Conservation (phyloP, 2,329 filamentous ascomycete species). For the Colletotrichum sidae region DNA sequence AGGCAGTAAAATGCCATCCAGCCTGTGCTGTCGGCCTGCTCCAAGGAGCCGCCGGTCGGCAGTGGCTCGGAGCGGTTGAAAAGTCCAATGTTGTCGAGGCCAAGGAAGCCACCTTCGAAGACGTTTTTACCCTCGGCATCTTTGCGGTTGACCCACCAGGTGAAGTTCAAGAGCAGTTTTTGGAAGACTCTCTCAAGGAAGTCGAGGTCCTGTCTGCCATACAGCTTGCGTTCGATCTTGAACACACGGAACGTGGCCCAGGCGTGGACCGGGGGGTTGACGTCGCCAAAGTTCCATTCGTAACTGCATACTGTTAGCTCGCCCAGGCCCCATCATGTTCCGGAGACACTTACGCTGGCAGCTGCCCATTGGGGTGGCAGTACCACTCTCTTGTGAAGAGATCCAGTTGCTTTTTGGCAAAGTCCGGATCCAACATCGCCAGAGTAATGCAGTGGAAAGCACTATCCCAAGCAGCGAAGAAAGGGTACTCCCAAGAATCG, state of each 20-base stretch:
- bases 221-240: conserved; percentile 98
- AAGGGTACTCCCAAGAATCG: conserved; percentile 98
- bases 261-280: conserved; percentile 95
- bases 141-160: conserved; percentile 99
- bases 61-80: conserved; percentile 97
- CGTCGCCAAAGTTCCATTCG: conserved; percentile 98
- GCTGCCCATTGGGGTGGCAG: conserved; percentile 96
- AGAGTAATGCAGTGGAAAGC: conserved; percentile 97
- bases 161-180: conserved; percentile 95
- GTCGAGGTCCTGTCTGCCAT: conserved; percentile 92
- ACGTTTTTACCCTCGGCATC: conserved; percentile 95
- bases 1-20: conserved; percentile 99
- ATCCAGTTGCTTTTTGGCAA: conserved; percentile 97
- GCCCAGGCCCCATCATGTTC: not conserved
- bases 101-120: conserved; percentile 95
- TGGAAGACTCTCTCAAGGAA: conserved; percentile 97
- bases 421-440: conserved; percentile 97
- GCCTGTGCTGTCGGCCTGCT: conserved; percentile 96
- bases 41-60: conserved; percentile 90
- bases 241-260: conserved; percentile 97
- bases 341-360: conserved; percentile 76
- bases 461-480: conserved; percentile 97
- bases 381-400: conserved; percentile 98
- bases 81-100: conserved; percentile 95
- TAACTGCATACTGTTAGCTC: conserved; percentile 57